Evolutionary conservation across 768 basidiomycete species (phyloP).

Genomic region (Postia placenta): DNA sequence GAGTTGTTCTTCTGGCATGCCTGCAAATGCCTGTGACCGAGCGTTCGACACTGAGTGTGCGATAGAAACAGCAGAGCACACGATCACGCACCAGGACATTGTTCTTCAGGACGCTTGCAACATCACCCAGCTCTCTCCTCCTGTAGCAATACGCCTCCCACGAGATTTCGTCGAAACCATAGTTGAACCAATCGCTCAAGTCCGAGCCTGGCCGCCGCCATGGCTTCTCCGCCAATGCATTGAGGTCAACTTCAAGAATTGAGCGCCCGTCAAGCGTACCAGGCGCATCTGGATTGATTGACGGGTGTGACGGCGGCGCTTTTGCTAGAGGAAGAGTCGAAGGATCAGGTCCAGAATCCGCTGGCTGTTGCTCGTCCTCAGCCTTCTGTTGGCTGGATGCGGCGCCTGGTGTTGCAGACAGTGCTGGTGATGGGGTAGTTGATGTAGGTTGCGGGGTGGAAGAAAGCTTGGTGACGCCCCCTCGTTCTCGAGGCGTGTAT

Average conservation of each 20-base stretch:
- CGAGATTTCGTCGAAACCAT: slow-evolving; percentile 94
- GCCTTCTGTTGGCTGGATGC: slow-evolving; percentile 16
- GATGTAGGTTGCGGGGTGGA: slow-evolving; percentile 20
- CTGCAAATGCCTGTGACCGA: slow-evolving; percentile 70
- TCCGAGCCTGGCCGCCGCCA: slow-evolving; percentile 93
- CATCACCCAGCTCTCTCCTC: slow-evolving; percentile 73
- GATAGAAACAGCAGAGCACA: slow-evolving; percentile 32
- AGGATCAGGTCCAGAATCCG: slow-evolving; percentile 45
- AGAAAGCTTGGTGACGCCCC: slow-evolving; percentile 34
- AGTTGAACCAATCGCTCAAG: slow-evolving; percentile 98
- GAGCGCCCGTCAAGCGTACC: slow-evolving; percentile 70
- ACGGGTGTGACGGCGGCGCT: slow-evolving; percentile 77
- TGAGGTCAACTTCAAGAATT: slow-evolving; percentile 81
- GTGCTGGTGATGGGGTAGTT: slow-evolving; percentile 13
- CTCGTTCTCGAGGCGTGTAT: slow-evolving; percentile 70
- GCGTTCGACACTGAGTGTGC: background rate
- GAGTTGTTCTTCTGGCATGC: slow-evolving; percentile 78
- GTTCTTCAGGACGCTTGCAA: slow-evolving; percentile 73
- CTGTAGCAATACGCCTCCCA: slow-evolving; percentile 93
- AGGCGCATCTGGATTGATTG: slow-evolving; percentile 59
- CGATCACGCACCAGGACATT: slow-evolving; percentile 76
- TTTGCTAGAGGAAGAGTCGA: slow-evolving; percentile 56
- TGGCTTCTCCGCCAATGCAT: slow-evolving; percentile 69
- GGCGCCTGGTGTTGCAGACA: slow-evolving; percentile 13
- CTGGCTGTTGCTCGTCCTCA: slow-evolving; percentile 15